Percentiles rank a stretch among this genome's conserved stretches.
phyloP scores from a whole-genome alignment of 345 rosid genomes.

The Pseudoturritis turrita region DNA sequence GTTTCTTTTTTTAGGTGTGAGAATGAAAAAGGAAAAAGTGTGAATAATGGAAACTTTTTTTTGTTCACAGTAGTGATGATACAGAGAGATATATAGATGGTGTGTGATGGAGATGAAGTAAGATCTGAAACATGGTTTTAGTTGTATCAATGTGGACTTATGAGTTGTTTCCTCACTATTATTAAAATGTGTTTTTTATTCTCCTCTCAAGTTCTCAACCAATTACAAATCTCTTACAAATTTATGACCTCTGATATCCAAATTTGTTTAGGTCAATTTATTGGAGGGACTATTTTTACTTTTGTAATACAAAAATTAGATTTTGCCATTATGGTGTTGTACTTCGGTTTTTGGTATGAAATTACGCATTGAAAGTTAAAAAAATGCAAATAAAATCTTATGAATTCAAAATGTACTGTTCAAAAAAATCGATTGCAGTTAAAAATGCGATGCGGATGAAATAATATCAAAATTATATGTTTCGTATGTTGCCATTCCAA shows the following conservation, averaged over 20 bases:
- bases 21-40: background rate
- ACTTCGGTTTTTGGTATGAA: background rate
- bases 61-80: constrained; percentile 14
- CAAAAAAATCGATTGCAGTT: background rate
- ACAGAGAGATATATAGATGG: background rate
- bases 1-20: background rate
- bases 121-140: constrained; percentile 14
- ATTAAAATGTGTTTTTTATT: constrained; percentile 15
- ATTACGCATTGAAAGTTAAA: background rate
- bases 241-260: constrained; percentile 12
- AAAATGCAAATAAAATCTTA: background rate
- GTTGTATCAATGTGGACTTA: constrained; percentile 23
- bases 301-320: no score
- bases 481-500: no score
- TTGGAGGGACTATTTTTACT: constrained; percentile 16
- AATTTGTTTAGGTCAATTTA: constrained; percentile 12
- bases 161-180: constrained; percentile 1
- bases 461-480: no score
- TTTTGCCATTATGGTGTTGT: background rate
- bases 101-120: background rate
- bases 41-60: background rate
- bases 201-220: constrained; percentile 27
- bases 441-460: background rate
- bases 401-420: background rate
- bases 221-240: constrained; percentile 15